Evolutionary conservation across 164 flowering plant genomes (phyloP).

Genomic region (Aristolochia contorta): DNA sequence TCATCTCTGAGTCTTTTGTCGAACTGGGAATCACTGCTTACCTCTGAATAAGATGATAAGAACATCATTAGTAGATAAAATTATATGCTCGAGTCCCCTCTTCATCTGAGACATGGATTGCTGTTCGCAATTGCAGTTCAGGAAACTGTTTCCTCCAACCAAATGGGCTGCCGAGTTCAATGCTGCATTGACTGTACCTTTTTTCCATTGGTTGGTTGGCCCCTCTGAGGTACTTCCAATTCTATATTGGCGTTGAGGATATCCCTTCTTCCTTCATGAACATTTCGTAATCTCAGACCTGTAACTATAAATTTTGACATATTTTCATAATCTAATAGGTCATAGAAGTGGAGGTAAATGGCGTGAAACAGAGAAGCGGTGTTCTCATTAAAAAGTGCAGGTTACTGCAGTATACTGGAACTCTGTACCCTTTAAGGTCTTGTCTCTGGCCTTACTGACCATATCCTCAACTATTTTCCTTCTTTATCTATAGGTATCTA

Average conservation of each 20-base stretch:
- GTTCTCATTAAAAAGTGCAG: conserved; percentile 95
- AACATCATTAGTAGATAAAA: too few species aligned
- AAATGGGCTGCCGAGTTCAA: conserved; percentile 94
- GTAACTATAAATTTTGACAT: not conserved
- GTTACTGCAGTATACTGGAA: conserved; percentile 17
- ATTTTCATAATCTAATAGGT: conserved; percentile 32
- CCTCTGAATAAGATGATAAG: too few species aligned
- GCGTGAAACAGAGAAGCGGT: conserved; percentile 87
- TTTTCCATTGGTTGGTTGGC: conserved; percentile 95
- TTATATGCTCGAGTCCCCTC: too few species aligned
- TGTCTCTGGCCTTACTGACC: not conserved
- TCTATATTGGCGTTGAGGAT: not conserved
- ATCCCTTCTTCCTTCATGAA: not conserved
- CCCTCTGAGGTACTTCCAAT: conserved; percentile 71
- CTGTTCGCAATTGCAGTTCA: conserved; percentile 45
- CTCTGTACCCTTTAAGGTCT: not conserved
- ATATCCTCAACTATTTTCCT: not conserved
- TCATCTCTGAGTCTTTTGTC: too few species aligned
- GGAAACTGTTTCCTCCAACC: conserved; percentile 91
- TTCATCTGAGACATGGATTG: not conserved
- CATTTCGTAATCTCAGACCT: not conserved
- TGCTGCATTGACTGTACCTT: conserved; percentile 89
- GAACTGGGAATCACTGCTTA: too few species aligned
- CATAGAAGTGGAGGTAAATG: conserved; percentile 82
- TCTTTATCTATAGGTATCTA: conserved; percentile 48